These are phyloP conservation scores for Epichloe brachyelytri DNA, from an alignment of 2,329 filamentous ascomycete species.

Conservation along the genomic window DNA sequence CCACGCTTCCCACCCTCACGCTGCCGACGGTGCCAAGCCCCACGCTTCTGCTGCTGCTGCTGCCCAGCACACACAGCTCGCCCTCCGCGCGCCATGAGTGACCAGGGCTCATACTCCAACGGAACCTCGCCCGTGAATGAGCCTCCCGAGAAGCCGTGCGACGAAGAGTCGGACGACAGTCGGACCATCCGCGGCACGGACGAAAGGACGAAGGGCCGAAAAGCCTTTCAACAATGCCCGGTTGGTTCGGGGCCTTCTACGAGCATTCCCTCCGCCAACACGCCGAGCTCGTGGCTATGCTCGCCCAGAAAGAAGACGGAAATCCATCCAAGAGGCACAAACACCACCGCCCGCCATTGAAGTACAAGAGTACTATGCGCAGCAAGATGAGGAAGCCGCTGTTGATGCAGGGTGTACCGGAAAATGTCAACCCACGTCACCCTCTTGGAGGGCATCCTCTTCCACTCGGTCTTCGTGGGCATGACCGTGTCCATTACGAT, in stretches of 20 bases:
- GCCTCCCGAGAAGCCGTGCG: background rate
- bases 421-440: conserved; percentile 61
- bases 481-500: conserved; percentile 60
- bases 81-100: background rate
- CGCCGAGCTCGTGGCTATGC: conserved; percentile 43
- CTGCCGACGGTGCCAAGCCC: background rate
- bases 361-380: conserved; percentile 12
- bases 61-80: background rate
- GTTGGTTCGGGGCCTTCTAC: conserved; percentile 51
- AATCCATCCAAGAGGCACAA: conserved; percentile 6
- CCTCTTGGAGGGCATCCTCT: conserved; percentile 64
- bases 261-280: conserved; percentile 50
- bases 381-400: conserved; percentile 28
- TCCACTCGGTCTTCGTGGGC: conserved; percentile 65
- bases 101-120: background rate
- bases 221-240: conserved; percentile 34
- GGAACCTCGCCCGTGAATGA: background rate
- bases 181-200: no score
- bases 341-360: conserved; percentile 19
- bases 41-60: background rate
- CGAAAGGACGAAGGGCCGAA: conserved; percentile 13
- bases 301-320: conserved; percentile 22
- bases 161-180: background rate
- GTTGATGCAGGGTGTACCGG: conserved; percentile 37
- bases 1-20: background rate